Conservation (phyloP, 148 eudicot species). For the Rhododendron griersonianum region DNA sequence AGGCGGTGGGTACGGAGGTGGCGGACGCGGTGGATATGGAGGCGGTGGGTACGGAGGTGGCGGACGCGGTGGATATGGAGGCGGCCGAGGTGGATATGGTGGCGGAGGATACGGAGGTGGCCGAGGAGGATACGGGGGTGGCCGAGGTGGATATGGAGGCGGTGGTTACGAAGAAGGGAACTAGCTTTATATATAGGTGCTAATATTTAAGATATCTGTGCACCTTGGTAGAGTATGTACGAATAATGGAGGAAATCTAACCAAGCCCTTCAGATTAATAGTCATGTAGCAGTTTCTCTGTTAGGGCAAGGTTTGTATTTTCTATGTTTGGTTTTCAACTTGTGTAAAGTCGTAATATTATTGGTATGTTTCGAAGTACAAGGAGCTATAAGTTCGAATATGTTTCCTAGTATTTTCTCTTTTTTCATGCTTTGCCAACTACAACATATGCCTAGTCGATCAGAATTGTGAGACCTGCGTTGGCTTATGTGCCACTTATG, state of each 20-base stretch:
- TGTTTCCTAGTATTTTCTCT: no score
- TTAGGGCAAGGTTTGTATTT: not conserved
- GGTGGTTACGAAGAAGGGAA: not conserved
- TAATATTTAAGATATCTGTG: not conserved
- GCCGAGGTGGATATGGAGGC: not conserved
- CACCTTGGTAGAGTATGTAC: not conserved
- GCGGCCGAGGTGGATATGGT: not conserved
- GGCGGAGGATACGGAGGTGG: not conserved
- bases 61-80: not conserved
- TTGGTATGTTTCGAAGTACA: not conserved
- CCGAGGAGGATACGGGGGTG: not conserved
- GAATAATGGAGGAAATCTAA: not conserved
- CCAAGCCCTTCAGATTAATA: not conserved
- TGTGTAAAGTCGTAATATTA: not conserved
- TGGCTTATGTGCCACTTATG: not conserved
- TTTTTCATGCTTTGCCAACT: no score
- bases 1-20: not conserved
- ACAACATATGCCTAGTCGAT: not conserved
- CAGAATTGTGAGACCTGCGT: not conserved
- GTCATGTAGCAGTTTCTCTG: not conserved
- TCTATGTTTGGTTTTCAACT: not conserved
- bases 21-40: not conserved
- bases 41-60: not conserved
- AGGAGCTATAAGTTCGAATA: not conserved
- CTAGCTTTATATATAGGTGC: not conserved